Evolutionary conservation across 1,284 basidiomycete genomes (phyloP).

Genomic region (Pyrrhoderma noxium): DNA sequence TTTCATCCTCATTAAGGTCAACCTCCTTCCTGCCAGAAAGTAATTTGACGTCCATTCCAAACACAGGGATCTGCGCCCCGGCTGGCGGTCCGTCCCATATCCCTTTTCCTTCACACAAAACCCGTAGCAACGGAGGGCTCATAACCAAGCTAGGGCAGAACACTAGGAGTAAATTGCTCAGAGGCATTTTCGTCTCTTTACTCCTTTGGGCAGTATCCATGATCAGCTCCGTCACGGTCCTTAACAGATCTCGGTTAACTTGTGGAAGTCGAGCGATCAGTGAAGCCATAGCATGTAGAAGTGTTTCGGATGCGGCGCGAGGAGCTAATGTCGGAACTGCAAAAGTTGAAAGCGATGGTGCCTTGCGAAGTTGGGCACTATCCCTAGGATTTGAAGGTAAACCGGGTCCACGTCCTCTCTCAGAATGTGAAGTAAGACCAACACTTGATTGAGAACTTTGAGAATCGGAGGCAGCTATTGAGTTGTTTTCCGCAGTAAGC

Average conservation of each 20-base stretch:
- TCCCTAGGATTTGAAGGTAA: slow-evolving; percentile 40
- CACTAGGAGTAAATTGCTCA: slow-evolving; percentile 72
- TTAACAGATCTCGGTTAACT: slow-evolving; percentile 67
- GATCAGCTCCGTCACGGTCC: slow-evolving; percentile 68
- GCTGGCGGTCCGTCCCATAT: slow-evolving; percentile 47
- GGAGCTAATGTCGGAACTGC: slow-evolving; percentile 9
- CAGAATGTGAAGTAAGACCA: neutral
- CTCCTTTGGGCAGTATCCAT: slow-evolving; percentile 54
- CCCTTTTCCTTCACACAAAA: slow-evolving; percentile 61
- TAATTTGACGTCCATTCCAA: neutral
- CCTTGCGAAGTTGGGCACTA: slow-evolving; percentile 49
- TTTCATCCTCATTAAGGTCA: neutral
- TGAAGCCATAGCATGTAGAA: slow-evolving; percentile 45
- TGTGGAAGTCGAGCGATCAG: slow-evolving; percentile 59
- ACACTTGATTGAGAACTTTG: slow-evolving; percentile 19
- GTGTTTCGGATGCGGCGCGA: slow-evolving; percentile 47
- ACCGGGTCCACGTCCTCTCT: slow-evolving; percentile 27
- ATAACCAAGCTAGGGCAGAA: slow-evolving; percentile 78
- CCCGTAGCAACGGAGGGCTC: slow-evolving; percentile 65
- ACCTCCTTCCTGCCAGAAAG: neutral
- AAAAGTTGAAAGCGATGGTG: slow-evolving; percentile 64
- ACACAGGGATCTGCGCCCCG: slow-evolving; percentile 4
- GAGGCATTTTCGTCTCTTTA: slow-evolving; percentile 75
- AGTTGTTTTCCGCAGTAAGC: slow-evolving; percentile 47
- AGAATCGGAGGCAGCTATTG: slow-evolving; percentile 27